Conservation (phyloP, 2,329 filamentous ascomycete genomes). For the Cercospora berteroae region DNA sequence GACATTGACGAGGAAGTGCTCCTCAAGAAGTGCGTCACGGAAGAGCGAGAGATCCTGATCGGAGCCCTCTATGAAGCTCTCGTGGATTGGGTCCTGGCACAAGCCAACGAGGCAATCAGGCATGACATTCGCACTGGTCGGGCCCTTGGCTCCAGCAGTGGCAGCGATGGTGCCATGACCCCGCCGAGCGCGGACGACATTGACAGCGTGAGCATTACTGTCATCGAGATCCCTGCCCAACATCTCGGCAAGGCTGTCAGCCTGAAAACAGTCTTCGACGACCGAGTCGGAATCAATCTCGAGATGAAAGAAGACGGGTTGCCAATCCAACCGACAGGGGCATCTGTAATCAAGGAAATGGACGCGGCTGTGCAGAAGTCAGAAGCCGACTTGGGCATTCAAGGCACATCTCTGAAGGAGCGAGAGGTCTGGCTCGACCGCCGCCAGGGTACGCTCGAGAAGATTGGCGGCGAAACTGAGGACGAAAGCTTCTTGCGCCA, state of each 20-base stretch:
- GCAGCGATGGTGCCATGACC: constrained; percentile 60
- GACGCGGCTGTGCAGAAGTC: constrained; percentile 73
- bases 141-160: constrained; percentile 65
- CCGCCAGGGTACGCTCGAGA: constrained; percentile 80
- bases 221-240: constrained; percentile 80
- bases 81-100: constrained; percentile 89
- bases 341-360: constrained; percentile 85
- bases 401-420: constrained; percentile 65
- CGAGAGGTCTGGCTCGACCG: constrained; percentile 77
- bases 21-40: constrained; percentile 72
- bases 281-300: constrained; percentile 84
- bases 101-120: constrained; percentile 82
- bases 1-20: constrained; percentile 85
- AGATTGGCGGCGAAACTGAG: constrained; percentile 77
- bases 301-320: constrained; percentile 98
- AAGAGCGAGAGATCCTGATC: constrained; percentile 79
- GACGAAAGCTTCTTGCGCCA: constrained; percentile 78
- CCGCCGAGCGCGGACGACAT: constrained; percentile 64
- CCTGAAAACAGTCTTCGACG: constrained; percentile 88
- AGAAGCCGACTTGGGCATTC: constrained; percentile 75
- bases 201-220: constrained; percentile 84
- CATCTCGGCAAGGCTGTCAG: constrained; percentile 82
- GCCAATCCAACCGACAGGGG: constrained; percentile 68
- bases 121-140: constrained; percentile 67
- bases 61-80: constrained; percentile 87